These are phyloP conservation scores for Yarrowia sp. DNA, from an alignment of 805 yeast genomes.

Conservation along the genomic window DNA sequence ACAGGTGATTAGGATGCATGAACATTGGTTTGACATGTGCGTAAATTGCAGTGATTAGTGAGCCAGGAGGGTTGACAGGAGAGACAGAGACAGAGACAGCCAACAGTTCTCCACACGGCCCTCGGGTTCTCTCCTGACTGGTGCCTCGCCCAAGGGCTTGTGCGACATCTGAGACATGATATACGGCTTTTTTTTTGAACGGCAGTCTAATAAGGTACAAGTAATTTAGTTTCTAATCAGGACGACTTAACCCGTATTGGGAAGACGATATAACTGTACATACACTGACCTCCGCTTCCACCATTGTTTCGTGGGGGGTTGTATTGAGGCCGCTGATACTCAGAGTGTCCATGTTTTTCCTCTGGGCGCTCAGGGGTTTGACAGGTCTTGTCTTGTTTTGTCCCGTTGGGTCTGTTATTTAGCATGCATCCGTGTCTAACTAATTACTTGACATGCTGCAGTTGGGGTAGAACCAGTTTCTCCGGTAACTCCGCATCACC, in stretches of 20 bases:
- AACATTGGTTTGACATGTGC: background rate
- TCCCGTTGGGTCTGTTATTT: no score
- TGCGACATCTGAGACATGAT: background rate
- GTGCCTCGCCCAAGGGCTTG: no score
- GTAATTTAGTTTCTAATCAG: background rate
- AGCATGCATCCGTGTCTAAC: no score
- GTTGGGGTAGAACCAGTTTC: no score
- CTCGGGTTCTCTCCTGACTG: no score
- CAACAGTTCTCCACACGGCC: no score
- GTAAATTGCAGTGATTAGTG: background rate
- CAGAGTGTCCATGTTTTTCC: background rate
- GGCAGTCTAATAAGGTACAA: background rate
- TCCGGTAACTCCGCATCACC: conserved; percentile 6
- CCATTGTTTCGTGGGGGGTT: no score
- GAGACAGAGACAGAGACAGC: background rate
- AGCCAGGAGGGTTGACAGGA: no score
- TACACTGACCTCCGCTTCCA: background rate
- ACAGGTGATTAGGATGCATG: background rate
- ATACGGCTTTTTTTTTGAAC: background rate
- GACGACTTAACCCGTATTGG: background rate
- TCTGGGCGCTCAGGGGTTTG: background rate
- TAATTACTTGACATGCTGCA: background rate
- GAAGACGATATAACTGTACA: background rate
- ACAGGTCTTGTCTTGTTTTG: background rate
- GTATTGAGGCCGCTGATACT: no score